Percentiles rank a stretch among this genome's conserved stretches.
phyloP scores from a whole-genome alignment of 2,329 filamentous ascomycete genomes.

The Elsinoe ampelina region DNA sequence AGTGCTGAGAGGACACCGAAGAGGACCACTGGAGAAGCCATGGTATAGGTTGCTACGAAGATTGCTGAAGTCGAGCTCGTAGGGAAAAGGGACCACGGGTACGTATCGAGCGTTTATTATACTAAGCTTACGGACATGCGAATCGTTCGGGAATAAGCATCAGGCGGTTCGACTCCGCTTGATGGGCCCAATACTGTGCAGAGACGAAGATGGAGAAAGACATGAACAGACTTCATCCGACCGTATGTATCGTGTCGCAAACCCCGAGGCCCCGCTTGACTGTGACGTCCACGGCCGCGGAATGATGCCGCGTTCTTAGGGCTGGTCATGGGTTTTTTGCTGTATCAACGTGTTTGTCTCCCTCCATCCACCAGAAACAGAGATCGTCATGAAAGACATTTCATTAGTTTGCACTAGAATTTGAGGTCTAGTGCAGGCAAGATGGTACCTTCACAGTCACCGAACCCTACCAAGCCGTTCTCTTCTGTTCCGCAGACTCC shows the following conservation, averaged over 20 bases:
- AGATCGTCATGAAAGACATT: too few species aligned
- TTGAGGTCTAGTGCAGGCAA: slow-evolving; percentile 33
- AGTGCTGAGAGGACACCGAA: slow-evolving; percentile 33
- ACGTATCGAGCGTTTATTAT: not conserved
- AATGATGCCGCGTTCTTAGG: not conserved
- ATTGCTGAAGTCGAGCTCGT: not conserved
- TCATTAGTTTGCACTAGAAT: slow-evolving; percentile 10
- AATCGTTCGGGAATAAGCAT: not conserved
- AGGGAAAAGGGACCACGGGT: not conserved
- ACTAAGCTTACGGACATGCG: not conserved
- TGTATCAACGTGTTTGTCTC: too few species aligned
- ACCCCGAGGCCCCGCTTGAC: not conserved
- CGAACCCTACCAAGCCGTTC: slow-evolving; percentile 64
- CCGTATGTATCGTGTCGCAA: not conserved
- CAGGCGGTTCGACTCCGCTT: not conserved
- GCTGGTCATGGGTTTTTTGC: too few species aligned
- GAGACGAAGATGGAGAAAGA: too few species aligned
- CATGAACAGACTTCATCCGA: slow-evolving; percentile 1
- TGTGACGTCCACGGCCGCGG: not conserved
- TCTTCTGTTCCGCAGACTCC: slow-evolving; percentile 56
- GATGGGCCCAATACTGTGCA: too few species aligned
- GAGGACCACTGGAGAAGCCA: slow-evolving; percentile 32
- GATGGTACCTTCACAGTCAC: slow-evolving; percentile 60
- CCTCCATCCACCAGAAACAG: too few species aligned
- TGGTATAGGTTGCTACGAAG: not conserved